A percentile compares a stretch with the other conserved stretches of the same genome.
These are phyloP conservation scores for Musa schizocarpa DNA, from an alignment of 176 grass and related monocot genomes.

Conservation along the genomic window DNA sequence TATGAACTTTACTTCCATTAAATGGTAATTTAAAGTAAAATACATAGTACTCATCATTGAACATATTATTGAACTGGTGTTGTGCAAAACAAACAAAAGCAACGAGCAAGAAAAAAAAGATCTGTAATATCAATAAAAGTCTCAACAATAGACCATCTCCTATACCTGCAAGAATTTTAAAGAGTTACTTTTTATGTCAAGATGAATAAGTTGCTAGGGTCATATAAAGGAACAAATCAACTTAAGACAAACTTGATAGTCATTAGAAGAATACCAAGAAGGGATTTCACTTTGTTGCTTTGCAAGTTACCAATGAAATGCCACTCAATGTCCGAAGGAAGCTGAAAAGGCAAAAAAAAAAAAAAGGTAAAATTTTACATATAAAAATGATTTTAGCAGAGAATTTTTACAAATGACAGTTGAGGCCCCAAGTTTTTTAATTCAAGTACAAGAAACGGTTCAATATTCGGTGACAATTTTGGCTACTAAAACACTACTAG, in stretches of 20 bases:
- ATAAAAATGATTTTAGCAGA: too few species aligned
- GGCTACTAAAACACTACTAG: too few species aligned
- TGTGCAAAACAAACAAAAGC: not conserved
- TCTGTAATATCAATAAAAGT: not conserved
- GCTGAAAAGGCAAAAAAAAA: slow-evolving; percentile 26
- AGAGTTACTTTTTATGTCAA: not conserved
- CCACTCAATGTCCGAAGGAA: slow-evolving; percentile 90
- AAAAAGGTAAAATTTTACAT: not conserved
- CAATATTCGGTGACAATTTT: too few species aligned
- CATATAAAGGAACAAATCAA: not conserved
- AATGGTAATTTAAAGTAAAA: too few species aligned
- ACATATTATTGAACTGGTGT: not conserved
- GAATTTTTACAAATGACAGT: too few species aligned
- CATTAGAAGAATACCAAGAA: slow-evolving; percentile 37
- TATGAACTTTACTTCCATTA: too few species aligned
- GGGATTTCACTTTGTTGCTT: slow-evolving; percentile 79
- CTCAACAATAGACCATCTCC: too few species aligned
- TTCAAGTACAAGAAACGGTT: too few species aligned
- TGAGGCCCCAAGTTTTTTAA: too few species aligned
- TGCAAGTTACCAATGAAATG: slow-evolving; percentile 94
- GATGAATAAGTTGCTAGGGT: not conserved
- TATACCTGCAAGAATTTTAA: not conserved
- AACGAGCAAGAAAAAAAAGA: not conserved
- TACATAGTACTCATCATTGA: not conserved
- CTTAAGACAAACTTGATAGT: slow-evolving; percentile 11